A percentile compares a stretch with the other conserved stretches of the same genome.
Evolutionary conservation across 2,329 filamentous ascomycete species (phyloP).

Genomic region (Bipolaris sorokiniana): DNA sequence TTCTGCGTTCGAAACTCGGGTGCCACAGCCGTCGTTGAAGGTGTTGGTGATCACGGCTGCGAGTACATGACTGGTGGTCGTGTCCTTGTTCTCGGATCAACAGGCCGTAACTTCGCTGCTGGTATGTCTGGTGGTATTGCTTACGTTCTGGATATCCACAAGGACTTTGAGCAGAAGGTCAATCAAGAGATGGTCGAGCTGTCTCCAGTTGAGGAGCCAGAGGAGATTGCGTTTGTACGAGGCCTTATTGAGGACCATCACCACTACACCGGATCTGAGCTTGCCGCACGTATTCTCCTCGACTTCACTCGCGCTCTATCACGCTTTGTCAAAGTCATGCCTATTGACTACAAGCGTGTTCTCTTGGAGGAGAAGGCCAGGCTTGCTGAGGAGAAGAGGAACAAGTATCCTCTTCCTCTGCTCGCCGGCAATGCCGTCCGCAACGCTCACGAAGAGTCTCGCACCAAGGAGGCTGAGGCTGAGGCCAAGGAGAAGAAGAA

Average conservation of each 20-base stretch:
- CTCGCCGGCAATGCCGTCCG: constrained; percentile 70
- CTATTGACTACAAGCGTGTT: constrained; percentile 95
- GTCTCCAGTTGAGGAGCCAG: constrained; percentile 78
- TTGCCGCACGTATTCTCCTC: constrained; percentile 89
- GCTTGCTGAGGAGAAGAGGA: constrained; percentile 82
- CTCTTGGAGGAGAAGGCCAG: constrained; percentile 84
- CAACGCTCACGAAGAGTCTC: constrained; percentile 59
- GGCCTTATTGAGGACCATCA: constrained; percentile 95
- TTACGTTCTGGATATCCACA: constrained; percentile 87
- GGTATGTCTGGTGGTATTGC: constrained; percentile 99
- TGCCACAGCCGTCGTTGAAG: constrained; percentile 94
- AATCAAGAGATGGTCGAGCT: constrained; percentile 98
- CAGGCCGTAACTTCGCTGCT: constrained; percentile 95
- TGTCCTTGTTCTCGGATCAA: constrained; percentile 82
- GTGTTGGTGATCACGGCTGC: constrained; percentile 93
- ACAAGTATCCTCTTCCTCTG: constrained; percentile 79
- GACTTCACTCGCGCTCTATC: constrained; percentile 92
- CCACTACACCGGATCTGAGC: constrained; percentile 95
- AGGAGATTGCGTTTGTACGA: constrained; percentile 88
- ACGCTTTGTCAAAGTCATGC: constrained; percentile 91
- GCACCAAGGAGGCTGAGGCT: constrained; percentile 64
- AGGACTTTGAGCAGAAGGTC: constrained; percentile 90
- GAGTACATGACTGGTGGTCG: constrained; percentile 99
- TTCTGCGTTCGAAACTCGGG: constrained; percentile 97
- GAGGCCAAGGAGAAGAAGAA: constrained; percentile 71